Percentiles rank a stretch among this genome's conserved stretches.
These are phyloP conservation scores for Amanita pseudoporphyria DNA, from an alignment of 768 basidiomycete genomes.

Conservation along the genomic window DNA sequence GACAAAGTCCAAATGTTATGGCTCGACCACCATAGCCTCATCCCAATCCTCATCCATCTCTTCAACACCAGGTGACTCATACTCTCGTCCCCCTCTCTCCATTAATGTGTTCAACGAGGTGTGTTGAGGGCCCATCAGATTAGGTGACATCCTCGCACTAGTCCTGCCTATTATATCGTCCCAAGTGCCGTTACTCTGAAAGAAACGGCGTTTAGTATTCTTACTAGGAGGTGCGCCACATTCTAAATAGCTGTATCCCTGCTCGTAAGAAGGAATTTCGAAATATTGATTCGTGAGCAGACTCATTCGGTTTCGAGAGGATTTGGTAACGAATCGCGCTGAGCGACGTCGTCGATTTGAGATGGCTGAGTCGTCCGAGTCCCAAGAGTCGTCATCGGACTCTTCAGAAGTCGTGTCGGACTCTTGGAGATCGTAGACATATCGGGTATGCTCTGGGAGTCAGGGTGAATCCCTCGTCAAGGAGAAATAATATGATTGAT, in stretches of 20 bases:
- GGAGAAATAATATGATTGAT: not conserved
- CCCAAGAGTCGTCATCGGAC: conserved; percentile 37
- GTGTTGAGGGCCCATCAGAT: conserved; percentile 3
- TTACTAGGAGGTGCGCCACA: conserved; percentile 20
- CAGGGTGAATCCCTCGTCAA: not conserved
- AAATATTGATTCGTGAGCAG: conserved; percentile 52
- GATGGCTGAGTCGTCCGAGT: conserved; percentile 38
- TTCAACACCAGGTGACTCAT: conserved; percentile 4
- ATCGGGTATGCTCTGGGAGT: conserved; percentile 50
- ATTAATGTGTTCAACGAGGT: conserved; percentile 12
- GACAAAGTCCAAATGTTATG: not conserved
- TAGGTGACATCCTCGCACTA: conserved; percentile 9
- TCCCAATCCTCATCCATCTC: conserved; percentile 21
- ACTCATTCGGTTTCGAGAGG: conserved; percentile 51
- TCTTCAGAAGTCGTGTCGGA: conserved; percentile 36
- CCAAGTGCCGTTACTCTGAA: conserved; percentile 36
- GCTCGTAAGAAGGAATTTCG: conserved; percentile 37
- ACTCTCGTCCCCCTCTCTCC: conserved; percentile 17
- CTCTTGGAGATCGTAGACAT: conserved; percentile 52
- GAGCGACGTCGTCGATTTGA: conserved; percentile 14
- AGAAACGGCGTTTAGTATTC: conserved; percentile 43
- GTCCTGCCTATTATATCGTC: conserved; percentile 21
- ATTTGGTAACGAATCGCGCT: conserved; percentile 15
- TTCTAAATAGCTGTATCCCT: conserved; percentile 32
- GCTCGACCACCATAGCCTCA: conserved; percentile 15